These are phyloP conservation scores for Pichia sp. DNA, from an alignment of 1,139 yeast genomes.

Conservation along the genomic window DNA sequence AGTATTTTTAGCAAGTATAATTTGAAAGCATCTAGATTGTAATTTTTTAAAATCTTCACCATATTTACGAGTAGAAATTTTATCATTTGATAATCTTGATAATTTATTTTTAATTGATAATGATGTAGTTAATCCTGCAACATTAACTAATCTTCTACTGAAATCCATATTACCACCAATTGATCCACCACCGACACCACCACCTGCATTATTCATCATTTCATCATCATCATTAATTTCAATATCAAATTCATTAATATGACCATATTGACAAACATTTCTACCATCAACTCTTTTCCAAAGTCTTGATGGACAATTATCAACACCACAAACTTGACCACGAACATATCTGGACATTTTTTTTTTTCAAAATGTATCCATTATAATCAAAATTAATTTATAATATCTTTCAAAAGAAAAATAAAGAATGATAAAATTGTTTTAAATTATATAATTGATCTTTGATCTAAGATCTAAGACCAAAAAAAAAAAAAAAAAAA, in stretches of 20 bases:
- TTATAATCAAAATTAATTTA: no score
- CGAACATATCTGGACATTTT: constrained; percentile 29
- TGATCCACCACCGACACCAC: background rate
- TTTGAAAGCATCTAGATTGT: constrained; percentile 16
- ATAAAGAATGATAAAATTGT: no score
- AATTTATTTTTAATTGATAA: constrained; percentile 23
- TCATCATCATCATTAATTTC: constrained; percentile 77
- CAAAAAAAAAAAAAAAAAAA: no score
- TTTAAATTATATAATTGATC: no score
- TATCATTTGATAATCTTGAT: constrained; percentile 13
- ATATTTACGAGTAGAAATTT: constrained; percentile 23
- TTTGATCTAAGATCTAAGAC: no score
- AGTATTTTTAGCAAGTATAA: constrained; percentile 15
- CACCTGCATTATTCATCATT: constrained; percentile 25
- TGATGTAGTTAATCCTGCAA: constrained; percentile 32
- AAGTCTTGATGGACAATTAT: constrained; percentile 75
- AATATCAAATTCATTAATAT: constrained; percentile 73
- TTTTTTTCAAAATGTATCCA: background rate
- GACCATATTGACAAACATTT: constrained; percentile 83
- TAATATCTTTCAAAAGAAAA: no score
- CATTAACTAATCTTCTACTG: constrained; percentile 47
- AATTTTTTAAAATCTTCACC: constrained; percentile 12
- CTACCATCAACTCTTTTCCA: constrained; percentile 73
- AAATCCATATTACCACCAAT: constrained; percentile 25
- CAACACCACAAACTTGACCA: constrained; percentile 85